These are phyloP conservation scores for Salmacisia buchloeana DNA, from an alignment of 1,284 basidiomycete genomes.

Conservation along the genomic window DNA sequence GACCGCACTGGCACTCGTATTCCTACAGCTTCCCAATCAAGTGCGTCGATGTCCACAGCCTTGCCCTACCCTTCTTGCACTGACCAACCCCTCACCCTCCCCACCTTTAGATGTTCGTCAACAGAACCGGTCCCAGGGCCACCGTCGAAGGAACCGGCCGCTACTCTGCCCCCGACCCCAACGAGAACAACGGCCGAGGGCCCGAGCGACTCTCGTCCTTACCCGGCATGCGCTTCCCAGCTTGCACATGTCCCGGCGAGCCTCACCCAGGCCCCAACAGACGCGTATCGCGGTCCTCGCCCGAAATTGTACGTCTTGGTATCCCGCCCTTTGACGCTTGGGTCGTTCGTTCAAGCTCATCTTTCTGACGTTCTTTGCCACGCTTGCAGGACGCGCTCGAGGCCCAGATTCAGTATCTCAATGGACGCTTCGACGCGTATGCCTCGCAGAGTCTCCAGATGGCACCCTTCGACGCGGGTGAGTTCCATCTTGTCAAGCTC, in stretches of 20 bases:
- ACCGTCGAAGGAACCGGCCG: background rate
- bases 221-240: slow-evolving; percentile 38
- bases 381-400: slow-evolving; percentile 47
- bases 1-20: background rate
- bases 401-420: slow-evolving; percentile 56
- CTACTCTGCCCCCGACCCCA: background rate
- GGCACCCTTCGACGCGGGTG: slow-evolving; percentile 40
- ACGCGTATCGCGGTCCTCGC: slow-evolving; percentile 44
- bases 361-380: too few relatives aligned
- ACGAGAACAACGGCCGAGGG: background rate
- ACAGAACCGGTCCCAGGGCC: background rate
- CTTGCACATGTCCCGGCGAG: slow-evolving; percentile 41
- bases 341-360: background rate
- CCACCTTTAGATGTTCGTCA: background rate
- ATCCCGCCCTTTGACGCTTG: background rate
- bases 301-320: slow-evolving; percentile 31
- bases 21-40: background rate
- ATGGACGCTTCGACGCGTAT: slow-evolving; percentile 17
- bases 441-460: slow-evolving; percentile 48
- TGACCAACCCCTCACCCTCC: background rate
- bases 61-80: background rate
- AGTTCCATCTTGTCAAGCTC: background rate
- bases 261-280: slow-evolving; percentile 44
- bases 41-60: background rate
- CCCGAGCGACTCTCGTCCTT: slow-evolving; percentile 18